A percentile compares a stretch with the other conserved stretches of the same genome.
phyloP scores from a whole-genome alignment of 371 early-diverging fungal species.

The Catenaria anguillulae region DNA sequence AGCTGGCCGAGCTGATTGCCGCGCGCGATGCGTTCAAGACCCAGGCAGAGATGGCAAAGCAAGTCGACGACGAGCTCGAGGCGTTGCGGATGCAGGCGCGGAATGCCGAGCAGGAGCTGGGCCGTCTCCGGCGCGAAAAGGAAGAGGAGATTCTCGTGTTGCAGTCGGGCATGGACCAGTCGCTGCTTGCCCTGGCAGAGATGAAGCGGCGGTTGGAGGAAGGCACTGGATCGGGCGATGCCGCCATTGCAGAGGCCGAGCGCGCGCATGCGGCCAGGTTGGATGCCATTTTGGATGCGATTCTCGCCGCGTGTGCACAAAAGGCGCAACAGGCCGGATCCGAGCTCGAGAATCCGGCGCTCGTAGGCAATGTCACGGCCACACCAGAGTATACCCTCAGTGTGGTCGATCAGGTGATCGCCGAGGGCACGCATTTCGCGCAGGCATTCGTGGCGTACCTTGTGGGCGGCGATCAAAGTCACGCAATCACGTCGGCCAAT shows the following conservation, averaged over 20 bases:
- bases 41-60: slow-evolving; percentile 54
- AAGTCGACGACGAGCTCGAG: slow-evolving; percentile 69
- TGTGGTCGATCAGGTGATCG: slow-evolving; percentile 72
- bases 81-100: slow-evolving; percentile 58
- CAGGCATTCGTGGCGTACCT: slow-evolving; percentile 55
- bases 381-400: slow-evolving; percentile 82
- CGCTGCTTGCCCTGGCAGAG: slow-evolving; percentile 64
- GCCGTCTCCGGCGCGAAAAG: slow-evolving; percentile 30
- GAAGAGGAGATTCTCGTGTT: slow-evolving; percentile 80
- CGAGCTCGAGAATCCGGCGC: slow-evolving; percentile 59
- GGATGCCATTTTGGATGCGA: slow-evolving; percentile 67
- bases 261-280: slow-evolving; percentile 53
- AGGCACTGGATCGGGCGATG: slow-evolving; percentile 37
- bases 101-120: slow-evolving; percentile 62
- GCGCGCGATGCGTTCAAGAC: slow-evolving; percentile 63
- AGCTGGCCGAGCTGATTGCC: slow-evolving; percentile 63
- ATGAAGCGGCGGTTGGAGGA: slow-evolving; percentile 33
- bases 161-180: slow-evolving; percentile 91
- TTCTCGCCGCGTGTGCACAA: slow-evolving; percentile 68
- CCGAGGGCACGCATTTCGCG: slow-evolving; percentile 61
- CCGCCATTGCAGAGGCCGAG: slow-evolving; percentile 46
- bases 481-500: slow-evolving; percentile 66
- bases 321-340: slow-evolving; percentile 76
- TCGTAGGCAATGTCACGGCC: slow-evolving; percentile 69
- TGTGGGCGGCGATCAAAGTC: slow-evolving; percentile 62